Evolutionary conservation across 2,329 filamentous ascomycete genomes (phyloP).

Genomic region (Alternaria viburni): DNA sequence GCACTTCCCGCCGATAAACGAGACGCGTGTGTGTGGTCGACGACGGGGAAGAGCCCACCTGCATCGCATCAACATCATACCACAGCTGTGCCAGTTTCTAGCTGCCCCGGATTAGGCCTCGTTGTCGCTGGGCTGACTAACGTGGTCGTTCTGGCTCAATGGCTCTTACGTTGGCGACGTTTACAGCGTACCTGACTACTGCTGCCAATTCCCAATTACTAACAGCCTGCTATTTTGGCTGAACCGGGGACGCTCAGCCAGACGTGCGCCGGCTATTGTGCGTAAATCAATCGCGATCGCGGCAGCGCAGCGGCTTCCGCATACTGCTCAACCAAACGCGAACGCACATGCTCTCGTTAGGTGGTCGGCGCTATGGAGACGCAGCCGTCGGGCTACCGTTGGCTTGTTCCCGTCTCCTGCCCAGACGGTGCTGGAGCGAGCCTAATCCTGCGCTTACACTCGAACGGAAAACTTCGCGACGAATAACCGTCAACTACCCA

Average conservation of each 20-base stretch:
- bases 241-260: neutral
- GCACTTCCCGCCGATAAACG: constrained; percentile 9
- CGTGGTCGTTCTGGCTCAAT: neutral
- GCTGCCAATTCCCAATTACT: neutral
- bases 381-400: constrained; percentile 5
- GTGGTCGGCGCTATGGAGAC: neutral
- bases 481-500: neutral
- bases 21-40: constrained; percentile 1
- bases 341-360: constrained; percentile 8
- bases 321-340: constrained; percentile 5
- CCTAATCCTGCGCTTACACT: neutral
- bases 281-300: constrained; percentile 1
- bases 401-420: neutral
- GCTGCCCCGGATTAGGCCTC: neutral
- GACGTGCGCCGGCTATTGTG: constrained; percentile 6
- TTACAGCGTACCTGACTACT: neutral
- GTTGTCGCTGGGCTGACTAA: neutral
- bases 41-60: neutral
- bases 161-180: neutral
- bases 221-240: constrained; percentile 5
- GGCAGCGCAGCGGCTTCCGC: constrained; percentile 6
- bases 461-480: neutral
- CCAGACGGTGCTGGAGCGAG: neutral
- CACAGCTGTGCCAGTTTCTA: neutral
- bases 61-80: neutral